Percentiles rank a stretch among this genome's conserved stretches.
Conservation (phyloP, 441 rosid species). For the Populus trichocarpa region DNA sequence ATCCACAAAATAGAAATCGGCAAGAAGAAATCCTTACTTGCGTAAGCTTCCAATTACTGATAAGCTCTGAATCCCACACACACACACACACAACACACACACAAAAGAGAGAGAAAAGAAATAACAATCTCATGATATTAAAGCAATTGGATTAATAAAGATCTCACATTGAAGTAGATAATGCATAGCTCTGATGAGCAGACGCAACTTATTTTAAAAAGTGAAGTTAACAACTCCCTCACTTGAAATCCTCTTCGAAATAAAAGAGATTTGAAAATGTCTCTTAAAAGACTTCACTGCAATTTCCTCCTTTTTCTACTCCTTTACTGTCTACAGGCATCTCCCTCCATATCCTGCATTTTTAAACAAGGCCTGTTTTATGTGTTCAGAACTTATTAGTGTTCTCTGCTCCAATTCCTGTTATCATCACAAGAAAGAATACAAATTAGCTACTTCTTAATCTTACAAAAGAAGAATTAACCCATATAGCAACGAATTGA, state of each 20-base stretch:
- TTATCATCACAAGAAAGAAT: neutral
- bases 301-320: constrained; percentile 6
- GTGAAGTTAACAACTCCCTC: constrained; percentile 15
- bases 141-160: constrained; percentile 2
- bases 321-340: constrained; percentile 42
- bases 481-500: neutral
- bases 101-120: neutral
- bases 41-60: neutral
- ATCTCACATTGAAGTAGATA: constrained; percentile 18
- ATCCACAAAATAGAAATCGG: constrained; percentile 1
- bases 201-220: constrained; percentile 17
- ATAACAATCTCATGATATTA: constrained; percentile 1
- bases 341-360: constrained; percentile 91
- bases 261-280: constrained; percentile 17
- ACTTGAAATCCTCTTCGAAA: constrained; percentile 13
- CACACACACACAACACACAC: too few species aligned
- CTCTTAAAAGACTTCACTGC: constrained; percentile 3
- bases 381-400: constrained; percentile 52
- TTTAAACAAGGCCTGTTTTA: constrained; percentile 74
- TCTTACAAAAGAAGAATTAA: neutral
- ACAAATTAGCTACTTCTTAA: neutral
- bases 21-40: neutral
- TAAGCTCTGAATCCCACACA: neutral
- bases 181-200: constrained; percentile 20
- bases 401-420: constrained; percentile 46